These are phyloP conservation scores for Ambrosiella xylebori DNA, from an alignment of 2,329 filamentous ascomycete species.

Conservation along the genomic window DNA sequence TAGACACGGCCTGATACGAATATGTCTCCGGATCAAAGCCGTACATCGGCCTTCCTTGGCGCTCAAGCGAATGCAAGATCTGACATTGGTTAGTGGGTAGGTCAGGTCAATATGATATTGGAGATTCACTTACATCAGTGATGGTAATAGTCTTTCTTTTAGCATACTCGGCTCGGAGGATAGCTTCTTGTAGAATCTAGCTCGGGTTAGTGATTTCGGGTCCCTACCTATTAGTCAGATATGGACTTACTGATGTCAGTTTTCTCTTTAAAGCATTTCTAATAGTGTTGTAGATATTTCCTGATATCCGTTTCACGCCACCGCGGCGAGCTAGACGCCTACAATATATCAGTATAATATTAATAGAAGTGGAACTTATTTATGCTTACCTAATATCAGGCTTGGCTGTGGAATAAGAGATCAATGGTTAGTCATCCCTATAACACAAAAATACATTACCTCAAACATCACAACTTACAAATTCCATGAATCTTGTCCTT, in stretches of 20 bases:
- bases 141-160: slow-evolving; percentile 45
- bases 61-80: slow-evolving; percentile 35
- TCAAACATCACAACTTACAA: background rate
- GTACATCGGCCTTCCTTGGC: slow-evolving; percentile 36
- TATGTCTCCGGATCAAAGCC: slow-evolving; percentile 34
- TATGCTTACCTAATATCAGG: slow-evolving; percentile 32
- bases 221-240: background rate
- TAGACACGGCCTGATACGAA: slow-evolving; percentile 15
- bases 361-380: background rate
- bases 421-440: slow-evolving; percentile 13
- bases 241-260: slow-evolving; percentile 28
- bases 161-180: slow-evolving; percentile 35
- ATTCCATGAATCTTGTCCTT: background rate
- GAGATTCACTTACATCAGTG: slow-evolving; percentile 33
- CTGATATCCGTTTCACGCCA: slow-evolving; percentile 58
- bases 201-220: background rate
- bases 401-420: slow-evolving; percentile 26
- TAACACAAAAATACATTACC: background rate
- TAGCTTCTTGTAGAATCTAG: slow-evolving; percentile 35
- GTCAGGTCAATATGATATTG: background rate
- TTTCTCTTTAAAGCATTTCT: slow-evolving; percentile 33
- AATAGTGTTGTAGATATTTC: slow-evolving; percentile 43
- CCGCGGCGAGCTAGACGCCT: slow-evolving; percentile 59
- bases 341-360: background rate
- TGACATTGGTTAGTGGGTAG: slow-evolving; percentile 17